Conservation (phyloP, 768 basidiomycete genomes). For the Cantharellus cinnabarinus region DNA sequence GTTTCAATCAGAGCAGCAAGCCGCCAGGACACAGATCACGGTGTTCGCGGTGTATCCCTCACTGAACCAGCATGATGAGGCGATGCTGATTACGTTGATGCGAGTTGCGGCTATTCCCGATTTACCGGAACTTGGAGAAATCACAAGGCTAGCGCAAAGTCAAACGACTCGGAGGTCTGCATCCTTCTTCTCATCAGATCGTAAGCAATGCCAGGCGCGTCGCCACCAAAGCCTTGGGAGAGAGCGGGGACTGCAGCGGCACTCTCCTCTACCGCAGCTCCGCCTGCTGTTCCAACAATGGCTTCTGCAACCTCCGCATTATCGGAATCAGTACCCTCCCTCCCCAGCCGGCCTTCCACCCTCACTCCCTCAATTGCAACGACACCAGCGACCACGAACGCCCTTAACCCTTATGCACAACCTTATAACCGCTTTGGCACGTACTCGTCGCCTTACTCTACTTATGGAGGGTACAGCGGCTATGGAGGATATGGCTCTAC, state of each 20-base stretch:
- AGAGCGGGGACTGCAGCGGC: constrained; percentile 27
- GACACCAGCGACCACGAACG: constrained; percentile 4
- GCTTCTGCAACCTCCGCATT: constrained; percentile 12
- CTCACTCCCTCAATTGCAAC: constrained; percentile 10
- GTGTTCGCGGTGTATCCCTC: no score
- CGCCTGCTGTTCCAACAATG: constrained; percentile 12
- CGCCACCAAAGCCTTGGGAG: constrained; percentile 86
- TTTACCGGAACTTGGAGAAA: no score
- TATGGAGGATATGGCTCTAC: constrained; percentile 25
- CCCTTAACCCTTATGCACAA: constrained; percentile 1
- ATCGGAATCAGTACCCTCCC: constrained; percentile 10
- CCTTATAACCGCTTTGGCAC: background rate
- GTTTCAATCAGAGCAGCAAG: no score
- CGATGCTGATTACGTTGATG: no score
- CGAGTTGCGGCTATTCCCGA: no score
- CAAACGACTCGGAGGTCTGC: no score
- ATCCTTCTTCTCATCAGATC: background rate
- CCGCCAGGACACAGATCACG: no score
- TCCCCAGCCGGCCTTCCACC: constrained; percentile 2
- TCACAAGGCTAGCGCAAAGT: no score
- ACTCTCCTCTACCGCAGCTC: constrained; percentile 10
- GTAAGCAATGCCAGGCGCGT: constrained; percentile 12
- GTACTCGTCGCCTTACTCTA: constrained; percentile 20
- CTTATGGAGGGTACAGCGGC: constrained; percentile 21
- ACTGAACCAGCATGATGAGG: no score